Evolutionary conservation across 176 grass and related monocot species (phyloP).

Genomic region (Melocanna baccifera): DNA sequence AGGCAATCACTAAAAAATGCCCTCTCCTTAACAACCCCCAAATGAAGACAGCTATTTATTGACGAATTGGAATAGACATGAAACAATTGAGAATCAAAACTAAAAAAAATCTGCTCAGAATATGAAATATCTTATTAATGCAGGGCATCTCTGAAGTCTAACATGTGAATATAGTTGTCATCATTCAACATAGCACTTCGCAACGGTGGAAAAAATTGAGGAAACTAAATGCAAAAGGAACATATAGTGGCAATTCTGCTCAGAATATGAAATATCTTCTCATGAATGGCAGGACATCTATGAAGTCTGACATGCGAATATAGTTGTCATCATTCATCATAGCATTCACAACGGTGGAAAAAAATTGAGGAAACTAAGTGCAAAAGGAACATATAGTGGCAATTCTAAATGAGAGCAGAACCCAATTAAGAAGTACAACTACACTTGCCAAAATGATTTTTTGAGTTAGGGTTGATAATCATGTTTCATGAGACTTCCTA

Average conservation of each 20-base stretch:
- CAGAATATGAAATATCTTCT: slow-evolving; percentile 42
- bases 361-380: not conserved
- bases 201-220: rapidly evolving
- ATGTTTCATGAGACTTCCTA: not conserved
- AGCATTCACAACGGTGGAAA: not conserved
- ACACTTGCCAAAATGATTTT: not conserved
- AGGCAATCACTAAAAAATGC: not conserved
- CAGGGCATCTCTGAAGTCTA: slow-evolving; percentile 49
- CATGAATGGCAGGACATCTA: slow-evolving; percentile 50
- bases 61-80: not conserved
- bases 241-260: not conserved
- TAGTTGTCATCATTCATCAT: slow-evolving; percentile 21
- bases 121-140: slow-evolving; percentile 47
- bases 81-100: not conserved
- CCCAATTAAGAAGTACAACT: not conserved
- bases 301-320: slow-evolving; percentile 46
- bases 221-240: not conserved
- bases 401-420: not conserved
- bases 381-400: too few species aligned
- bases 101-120: not conserved
- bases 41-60: not conserved
- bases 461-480: not conserved
- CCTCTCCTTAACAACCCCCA: not conserved
- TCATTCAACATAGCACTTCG: not conserved
- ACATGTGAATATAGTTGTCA: slow-evolving; percentile 34